phyloP scores from a whole-genome alignment of 768 basidiomycete species.

The Punctularia strigosozonata region DNA sequence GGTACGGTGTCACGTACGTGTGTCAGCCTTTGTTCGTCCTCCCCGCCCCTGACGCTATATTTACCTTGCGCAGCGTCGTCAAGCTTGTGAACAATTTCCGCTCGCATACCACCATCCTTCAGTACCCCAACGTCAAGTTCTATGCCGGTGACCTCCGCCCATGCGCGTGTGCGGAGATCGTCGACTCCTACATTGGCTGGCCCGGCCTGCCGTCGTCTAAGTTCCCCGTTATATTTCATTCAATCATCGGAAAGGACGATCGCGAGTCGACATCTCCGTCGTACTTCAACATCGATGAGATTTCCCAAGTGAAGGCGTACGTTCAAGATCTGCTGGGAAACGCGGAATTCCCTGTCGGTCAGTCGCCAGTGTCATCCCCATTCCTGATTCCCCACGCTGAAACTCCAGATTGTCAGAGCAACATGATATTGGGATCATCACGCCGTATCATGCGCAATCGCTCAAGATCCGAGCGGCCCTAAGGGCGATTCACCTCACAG shows the following conservation, averaged over 20 bases:
- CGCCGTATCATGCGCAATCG: conserved; percentile 53
- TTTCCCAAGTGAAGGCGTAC: conserved; percentile 39
- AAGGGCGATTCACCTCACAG: no score
- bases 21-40: not conserved
- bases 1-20: conserved; percentile 20
- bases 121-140: conserved; percentile 50
- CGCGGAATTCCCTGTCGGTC: conserved; percentile 28
- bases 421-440: conserved; percentile 45
- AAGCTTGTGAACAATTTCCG: conserved; percentile 57
- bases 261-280: conserved; percentile 60
- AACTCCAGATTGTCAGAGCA: conserved; percentile 24
- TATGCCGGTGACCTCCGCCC: conserved; percentile 41
- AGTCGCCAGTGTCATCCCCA: not conserved
- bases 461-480: conserved; percentile 32
- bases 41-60: not conserved
- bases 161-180: conserved; percentile 24
- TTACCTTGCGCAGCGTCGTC: conserved; percentile 31
- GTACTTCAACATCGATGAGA: conserved; percentile 60
- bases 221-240: conserved; percentile 56
- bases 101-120: conserved; percentile 47
- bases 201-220: conserved; percentile 23
- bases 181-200: conserved; percentile 15
- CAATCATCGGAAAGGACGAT: conserved; percentile 46
- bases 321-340: conserved; percentile 14
- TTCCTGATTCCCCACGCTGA: not conserved